Evolutionary conservation across 73 alveolate species (phyloP).

Genomic region (Durusdinium trenchii): DNA sequence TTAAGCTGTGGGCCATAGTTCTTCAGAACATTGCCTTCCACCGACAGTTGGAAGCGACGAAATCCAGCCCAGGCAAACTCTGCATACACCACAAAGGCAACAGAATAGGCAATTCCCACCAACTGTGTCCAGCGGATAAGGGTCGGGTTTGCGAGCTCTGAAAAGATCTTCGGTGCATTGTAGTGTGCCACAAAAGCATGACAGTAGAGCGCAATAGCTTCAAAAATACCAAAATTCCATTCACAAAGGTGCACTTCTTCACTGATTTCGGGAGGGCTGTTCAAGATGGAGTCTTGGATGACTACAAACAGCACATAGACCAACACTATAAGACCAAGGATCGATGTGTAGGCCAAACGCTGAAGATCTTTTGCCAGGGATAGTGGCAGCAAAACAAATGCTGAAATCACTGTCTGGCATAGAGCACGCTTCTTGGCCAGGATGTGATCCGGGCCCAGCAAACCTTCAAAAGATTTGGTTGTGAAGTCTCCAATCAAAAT

Average conservation of each 20-base stretch:
- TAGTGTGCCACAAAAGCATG: conserved; percentile 92
- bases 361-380: conserved; percentile 67
- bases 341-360: conserved; percentile 78
- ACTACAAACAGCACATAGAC: conserved; percentile 69
- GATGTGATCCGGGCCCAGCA: conserved; percentile 72
- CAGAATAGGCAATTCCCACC: conserved; percentile 66
- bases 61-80: conserved; percentile 93
- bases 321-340: conserved; percentile 75
- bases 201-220: conserved; percentile 80
- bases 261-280: conserved; percentile 56
- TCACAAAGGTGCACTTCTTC: conserved; percentile 57
- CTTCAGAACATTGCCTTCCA: conserved; percentile 71
- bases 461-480: conserved; percentile 64
- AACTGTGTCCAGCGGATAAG: conserved; percentile 61
- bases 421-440: conserved; percentile 37
- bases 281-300: conserved; percentile 67
- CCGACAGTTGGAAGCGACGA: conserved; percentile 67
- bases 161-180: conserved; percentile 80
- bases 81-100: conserved; percentile 73
- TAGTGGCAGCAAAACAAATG: conserved; percentile 69
- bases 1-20: conserved; percentile 73
- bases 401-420: conserved; percentile 59
- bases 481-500: conserved; percentile 78
- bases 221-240: conserved; percentile 81
- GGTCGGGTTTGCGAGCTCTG: conserved; percentile 79